Conservation (phyloP, 1,139 yeast species). For the Yamadazyma trypodendri region DNA sequence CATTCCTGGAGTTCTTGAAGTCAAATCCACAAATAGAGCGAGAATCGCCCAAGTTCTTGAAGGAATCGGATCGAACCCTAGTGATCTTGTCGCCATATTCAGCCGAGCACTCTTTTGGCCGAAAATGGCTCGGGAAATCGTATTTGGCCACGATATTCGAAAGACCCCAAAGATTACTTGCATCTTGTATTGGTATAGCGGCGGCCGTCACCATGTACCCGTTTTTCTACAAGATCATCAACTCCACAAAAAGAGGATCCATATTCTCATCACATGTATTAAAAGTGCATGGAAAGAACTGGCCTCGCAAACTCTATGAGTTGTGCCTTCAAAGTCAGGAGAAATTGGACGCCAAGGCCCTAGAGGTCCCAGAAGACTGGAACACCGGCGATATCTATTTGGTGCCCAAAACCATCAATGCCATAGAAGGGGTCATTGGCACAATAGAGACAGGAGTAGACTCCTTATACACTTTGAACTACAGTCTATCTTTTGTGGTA, state of each 20-base stretch:
- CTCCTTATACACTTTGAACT: constrained; percentile 40
- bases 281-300: constrained; percentile 70
- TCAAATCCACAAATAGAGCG: constrained; percentile 56
- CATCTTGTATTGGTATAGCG: constrained; percentile 74
- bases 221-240: constrained; percentile 51
- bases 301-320: constrained; percentile 64
- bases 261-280: constrained; percentile 59
- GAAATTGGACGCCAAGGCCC: constrained; percentile 51
- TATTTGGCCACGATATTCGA: constrained; percentile 75
- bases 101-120: constrained; percentile 67
- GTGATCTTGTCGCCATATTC: constrained; percentile 60
- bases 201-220: constrained; percentile 76
- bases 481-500: constrained; percentile 64
- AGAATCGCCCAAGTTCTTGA: constrained; percentile 47
- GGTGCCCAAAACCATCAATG: constrained; percentile 64
- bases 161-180: constrained; percentile 77
- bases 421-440: constrained; percentile 78
- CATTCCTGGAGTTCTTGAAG: constrained; percentile 47
- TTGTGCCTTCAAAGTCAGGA: constrained; percentile 60
- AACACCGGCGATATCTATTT: constrained; percentile 82
- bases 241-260: constrained; percentile 48
- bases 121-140: constrained; percentile 73
- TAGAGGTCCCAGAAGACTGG: constrained; percentile 84
- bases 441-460: constrained; percentile 77
- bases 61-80: constrained; percentile 49